Evolutionary conservation across 352 stramenopile species (phyloP).

Genomic region (Blastocystis sp.): DNA sequence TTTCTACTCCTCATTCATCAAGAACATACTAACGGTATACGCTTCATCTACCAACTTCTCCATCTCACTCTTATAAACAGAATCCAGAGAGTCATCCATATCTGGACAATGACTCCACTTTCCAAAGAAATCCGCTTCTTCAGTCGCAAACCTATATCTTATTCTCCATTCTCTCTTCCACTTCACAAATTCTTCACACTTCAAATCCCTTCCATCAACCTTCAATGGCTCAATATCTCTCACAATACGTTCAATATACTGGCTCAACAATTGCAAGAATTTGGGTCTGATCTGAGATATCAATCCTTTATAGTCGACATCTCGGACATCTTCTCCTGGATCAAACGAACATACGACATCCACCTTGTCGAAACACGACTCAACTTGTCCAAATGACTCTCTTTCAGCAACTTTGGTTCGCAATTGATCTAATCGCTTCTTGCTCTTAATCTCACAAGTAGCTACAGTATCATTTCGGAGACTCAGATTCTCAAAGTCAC

Average conservation of each 20-base stretch:
- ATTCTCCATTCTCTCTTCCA: neutral
- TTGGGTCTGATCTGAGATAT: neutral
- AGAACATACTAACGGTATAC: neutral
- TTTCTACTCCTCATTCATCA: neutral
- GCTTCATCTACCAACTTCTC: neutral
- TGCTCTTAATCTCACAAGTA: neutral
- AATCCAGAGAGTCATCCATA: neutral
- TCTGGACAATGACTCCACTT: neutral
- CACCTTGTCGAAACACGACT: neutral
- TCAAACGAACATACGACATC: neutral
- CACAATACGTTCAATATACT: neutral
- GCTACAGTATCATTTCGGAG: neutral
- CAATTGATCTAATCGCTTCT: neutral
- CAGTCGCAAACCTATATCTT: neutral
- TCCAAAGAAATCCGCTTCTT: neutral
- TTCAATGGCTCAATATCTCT: neutral
- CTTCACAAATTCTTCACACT: neutral
- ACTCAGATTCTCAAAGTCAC: neutral
- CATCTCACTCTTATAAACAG: neutral
- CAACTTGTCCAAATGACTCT: neutral
- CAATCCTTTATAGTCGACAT: neutral
- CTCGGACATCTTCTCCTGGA: neutral
- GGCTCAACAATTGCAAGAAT: neutral
- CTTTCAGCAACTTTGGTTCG: neutral
- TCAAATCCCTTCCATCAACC: neutral